Percentiles rank a stretch among this genome's conserved stretches.
Conservation (phyloP, 148 eudicot genomes). For the Linanthus parryae region DNA sequence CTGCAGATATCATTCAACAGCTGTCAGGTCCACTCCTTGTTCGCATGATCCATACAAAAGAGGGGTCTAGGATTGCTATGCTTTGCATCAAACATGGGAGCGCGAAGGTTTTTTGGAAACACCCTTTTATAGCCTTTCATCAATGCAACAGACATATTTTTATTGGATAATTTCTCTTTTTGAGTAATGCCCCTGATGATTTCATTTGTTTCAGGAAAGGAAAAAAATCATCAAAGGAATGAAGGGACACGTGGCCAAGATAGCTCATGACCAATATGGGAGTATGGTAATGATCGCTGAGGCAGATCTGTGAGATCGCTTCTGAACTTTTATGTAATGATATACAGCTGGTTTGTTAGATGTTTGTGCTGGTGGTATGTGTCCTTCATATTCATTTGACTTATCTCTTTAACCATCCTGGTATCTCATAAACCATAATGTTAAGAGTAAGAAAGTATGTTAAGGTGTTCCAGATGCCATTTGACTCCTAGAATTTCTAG, state of each 20-base stretch:
- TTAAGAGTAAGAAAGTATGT: too few species aligned
- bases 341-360: too few species aligned
- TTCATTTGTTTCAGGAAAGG: slow-evolving; percentile 47
- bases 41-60: slow-evolving; percentile 79
- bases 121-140: neutral
- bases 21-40: slow-evolving; percentile 65
- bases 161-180: slow-evolving; percentile 6
- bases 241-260: slow-evolving; percentile 68
- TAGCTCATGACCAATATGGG: slow-evolving; percentile 65
- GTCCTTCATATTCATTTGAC: too few species aligned
- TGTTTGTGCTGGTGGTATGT: too few species aligned
- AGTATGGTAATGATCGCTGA: slow-evolving; percentile 47
- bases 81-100: slow-evolving; percentile 84
- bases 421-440: too few species aligned
- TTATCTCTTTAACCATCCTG: too few species aligned
- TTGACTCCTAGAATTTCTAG: too few species aligned
- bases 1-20: slow-evolving; percentile 72
- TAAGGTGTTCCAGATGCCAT: too few species aligned
- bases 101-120: slow-evolving; percentile 62
- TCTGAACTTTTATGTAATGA: too few species aligned
- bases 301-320: neutral
- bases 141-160: neutral
- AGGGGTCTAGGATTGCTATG: slow-evolving; percentile 77
- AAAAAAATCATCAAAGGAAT: slow-evolving; percentile 82
- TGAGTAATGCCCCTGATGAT: neutral